Conservation (phyloP, 345 rosid species). For the Kernera saxatilis region DNA sequence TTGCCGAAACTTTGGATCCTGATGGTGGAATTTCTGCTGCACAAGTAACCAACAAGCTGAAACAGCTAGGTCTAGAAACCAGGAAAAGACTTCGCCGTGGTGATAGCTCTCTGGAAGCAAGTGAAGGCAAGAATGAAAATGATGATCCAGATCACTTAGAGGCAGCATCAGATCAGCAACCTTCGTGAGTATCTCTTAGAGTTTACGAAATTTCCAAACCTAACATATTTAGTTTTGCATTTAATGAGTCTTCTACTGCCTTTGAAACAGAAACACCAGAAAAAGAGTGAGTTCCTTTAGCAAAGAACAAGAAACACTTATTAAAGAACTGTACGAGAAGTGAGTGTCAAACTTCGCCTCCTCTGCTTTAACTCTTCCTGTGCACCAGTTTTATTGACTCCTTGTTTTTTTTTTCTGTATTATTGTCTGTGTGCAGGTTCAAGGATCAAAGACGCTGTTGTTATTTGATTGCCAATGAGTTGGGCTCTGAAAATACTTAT, state of each 20-base stretch:
- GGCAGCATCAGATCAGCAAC: slow-evolving; percentile 30
- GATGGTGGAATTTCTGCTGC: slow-evolving; percentile 65
- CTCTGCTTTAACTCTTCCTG: not conserved
- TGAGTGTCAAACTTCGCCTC: slow-evolving; percentile 38
- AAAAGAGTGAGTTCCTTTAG: slow-evolving; percentile 61
- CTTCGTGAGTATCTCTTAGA: slow-evolving; percentile 46
- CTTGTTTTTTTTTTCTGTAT: not conserved
- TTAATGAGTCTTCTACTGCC: slow-evolving; percentile 12
- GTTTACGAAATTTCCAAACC: not conserved
- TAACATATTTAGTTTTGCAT: not conserved
- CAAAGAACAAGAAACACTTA: slow-evolving; percentile 71
- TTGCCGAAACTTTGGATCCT: slow-evolving; percentile 68
- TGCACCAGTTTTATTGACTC: slow-evolving; percentile 2
- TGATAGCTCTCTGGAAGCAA: slow-evolving; percentile 19
- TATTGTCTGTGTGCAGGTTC: slow-evolving; percentile 45
- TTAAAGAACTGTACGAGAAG: slow-evolving; percentile 71
- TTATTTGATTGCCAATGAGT: slow-evolving; percentile 66
- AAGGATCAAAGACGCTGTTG: slow-evolving; percentile 71
- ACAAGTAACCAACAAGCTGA: slow-evolving; percentile 86
- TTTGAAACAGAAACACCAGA: slow-evolving; percentile 56
- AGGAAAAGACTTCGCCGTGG: slow-evolving; percentile 48
- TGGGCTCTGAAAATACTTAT: slow-evolving; percentile 51
- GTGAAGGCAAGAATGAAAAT: slow-evolving; percentile 32
- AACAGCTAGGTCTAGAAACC: slow-evolving; percentile 63
- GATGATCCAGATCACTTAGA: slow-evolving; percentile 34